phyloP scores from a whole-genome alignment of 1,284 basidiomycete genomes.

The Cutaneotrichosporon sp. region DNA sequence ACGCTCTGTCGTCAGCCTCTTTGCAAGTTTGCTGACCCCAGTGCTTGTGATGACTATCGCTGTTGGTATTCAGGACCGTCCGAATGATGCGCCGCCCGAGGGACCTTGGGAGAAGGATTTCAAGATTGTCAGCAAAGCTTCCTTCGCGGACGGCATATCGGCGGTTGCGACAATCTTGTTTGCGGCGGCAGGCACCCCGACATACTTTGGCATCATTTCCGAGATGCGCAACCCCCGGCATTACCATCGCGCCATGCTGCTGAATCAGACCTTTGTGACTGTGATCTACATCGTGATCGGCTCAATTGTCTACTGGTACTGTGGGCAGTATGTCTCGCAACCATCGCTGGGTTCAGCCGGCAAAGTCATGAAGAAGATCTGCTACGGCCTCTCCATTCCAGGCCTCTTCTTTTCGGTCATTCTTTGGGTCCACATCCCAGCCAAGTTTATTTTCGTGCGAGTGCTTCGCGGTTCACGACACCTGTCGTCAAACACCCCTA shows the following conservation, averaged over 20 bases:
- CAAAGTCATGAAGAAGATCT: conserved; percentile 42
- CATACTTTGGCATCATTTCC: conserved; percentile 22
- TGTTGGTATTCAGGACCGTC: conserved; percentile 43
- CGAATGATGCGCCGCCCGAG: conserved; percentile 25
- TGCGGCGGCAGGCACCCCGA: conserved; percentile 32
- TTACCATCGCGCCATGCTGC: conserved; percentile 29
- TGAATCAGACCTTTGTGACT: conserved; percentile 35
- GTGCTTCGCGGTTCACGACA: conserved; percentile 30
- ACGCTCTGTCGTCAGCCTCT: background rate
- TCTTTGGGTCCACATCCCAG: conserved; percentile 28
- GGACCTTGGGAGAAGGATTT: conserved; percentile 32
- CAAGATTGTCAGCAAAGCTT: conserved; percentile 20
- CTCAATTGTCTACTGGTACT: conserved; percentile 29
- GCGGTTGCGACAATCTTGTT: conserved; percentile 41
- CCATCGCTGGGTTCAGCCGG: conserved; percentile 46
- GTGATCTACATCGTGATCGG: conserved; percentile 36
- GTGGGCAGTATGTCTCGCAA: conserved; percentile 42
- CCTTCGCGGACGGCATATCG: conserved; percentile 40
- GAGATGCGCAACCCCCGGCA: conserved; percentile 34
- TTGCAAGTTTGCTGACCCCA: conserved; percentile 12
- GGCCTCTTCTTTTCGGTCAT: conserved; percentile 30
- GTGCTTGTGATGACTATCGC: conserved; percentile 44
- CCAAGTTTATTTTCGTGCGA: conserved; percentile 37
- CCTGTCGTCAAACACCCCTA: conserved; percentile 23
- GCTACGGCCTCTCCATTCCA: conserved; percentile 46